phyloP scores from a whole-genome alignment of 78 protist species.

The Cavenderia fasciculata region DNA sequence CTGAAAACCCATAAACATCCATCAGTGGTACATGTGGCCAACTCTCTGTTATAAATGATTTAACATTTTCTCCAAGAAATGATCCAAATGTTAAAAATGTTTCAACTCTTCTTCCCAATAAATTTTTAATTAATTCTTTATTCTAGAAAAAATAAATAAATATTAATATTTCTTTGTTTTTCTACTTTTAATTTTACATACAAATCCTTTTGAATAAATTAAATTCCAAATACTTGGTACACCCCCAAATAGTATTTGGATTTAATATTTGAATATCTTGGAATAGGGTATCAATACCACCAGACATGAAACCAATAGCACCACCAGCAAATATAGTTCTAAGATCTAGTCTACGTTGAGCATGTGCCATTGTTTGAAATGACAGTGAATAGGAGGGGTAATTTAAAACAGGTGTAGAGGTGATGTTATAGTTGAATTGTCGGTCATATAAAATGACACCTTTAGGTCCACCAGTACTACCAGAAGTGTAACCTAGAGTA shows the following conservation, averaged over 20 bases:
- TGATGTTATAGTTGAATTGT: neutral
- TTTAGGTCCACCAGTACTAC: conserved; percentile 30
- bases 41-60: neutral
- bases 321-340: neutral
- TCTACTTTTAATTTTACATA: neutral
- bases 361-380: conserved; percentile 5
- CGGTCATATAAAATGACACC: conserved; percentile 6
- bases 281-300: conserved; percentile 9
- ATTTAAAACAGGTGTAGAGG: neutral
- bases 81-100: too few species aligned
- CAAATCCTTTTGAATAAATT: neutral
- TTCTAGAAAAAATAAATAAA: too few species aligned
- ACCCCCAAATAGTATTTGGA: neutral
- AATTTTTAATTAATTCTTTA: too few species aligned
- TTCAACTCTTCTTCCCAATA: neutral
- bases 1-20: neutral
- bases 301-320: conserved; percentile 12
- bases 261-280: neutral
- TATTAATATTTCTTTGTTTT: too few species aligned
- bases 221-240: conserved; percentile 35
- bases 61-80: neutral
- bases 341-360: neutral
- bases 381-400: neutral
- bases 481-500: neutral
- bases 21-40: conserved; percentile 2